Percentiles rank a stretch among this genome's conserved stretches.
phyloP scores from a whole-genome alignment of 2,329 filamentous ascomycete genomes.

The Didymella segeticola region DNA sequence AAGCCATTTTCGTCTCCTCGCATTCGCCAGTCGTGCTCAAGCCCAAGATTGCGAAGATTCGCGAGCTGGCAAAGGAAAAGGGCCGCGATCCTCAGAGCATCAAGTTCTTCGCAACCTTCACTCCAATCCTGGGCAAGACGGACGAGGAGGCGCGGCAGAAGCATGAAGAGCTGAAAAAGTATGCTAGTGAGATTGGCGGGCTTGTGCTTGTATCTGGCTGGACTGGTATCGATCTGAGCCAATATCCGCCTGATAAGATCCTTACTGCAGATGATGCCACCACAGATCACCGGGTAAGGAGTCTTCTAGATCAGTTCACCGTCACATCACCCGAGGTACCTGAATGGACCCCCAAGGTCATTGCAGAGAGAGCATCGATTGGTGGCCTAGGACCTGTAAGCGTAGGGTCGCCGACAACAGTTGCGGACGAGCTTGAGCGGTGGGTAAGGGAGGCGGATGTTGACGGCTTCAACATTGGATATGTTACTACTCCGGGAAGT shows the following conservation, averaged over 20 bases:
- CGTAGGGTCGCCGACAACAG: constrained; percentile 68
- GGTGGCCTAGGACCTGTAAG: constrained; percentile 71
- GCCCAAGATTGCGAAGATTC: constrained; percentile 68
- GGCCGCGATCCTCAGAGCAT: constrained; percentile 67
- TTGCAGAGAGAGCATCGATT: constrained; percentile 71
- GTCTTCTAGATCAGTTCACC: constrained; percentile 61
- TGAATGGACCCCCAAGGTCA: constrained; percentile 75
- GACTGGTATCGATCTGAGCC: constrained; percentile 70
- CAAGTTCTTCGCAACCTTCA: constrained; percentile 72
- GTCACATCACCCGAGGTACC: constrained; percentile 65
- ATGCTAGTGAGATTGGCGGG: constrained; percentile 71
- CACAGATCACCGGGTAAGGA: constrained; percentile 65
- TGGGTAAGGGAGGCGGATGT: constrained; percentile 74
- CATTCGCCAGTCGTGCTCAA: constrained; percentile 54
- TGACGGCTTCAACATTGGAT: constrained; percentile 77
- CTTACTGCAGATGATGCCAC: constrained; percentile 67
- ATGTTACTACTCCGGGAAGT: constrained; percentile 70
- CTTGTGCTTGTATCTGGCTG: constrained; percentile 77
- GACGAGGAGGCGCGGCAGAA: constrained; percentile 71
- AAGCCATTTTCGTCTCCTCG: constrained; percentile 68
- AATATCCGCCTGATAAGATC: constrained; percentile 69
- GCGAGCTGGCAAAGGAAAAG: constrained; percentile 58
- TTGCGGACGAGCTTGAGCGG: constrained; percentile 70
- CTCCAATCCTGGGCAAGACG: constrained; percentile 69
- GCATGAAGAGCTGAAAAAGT: constrained; percentile 65